A percentile compares a stretch with the other conserved stretches of the same genome.
Conservation (phyloP, 2,329 filamentous ascomycete genomes). For the Alternaria consortialis region DNA sequence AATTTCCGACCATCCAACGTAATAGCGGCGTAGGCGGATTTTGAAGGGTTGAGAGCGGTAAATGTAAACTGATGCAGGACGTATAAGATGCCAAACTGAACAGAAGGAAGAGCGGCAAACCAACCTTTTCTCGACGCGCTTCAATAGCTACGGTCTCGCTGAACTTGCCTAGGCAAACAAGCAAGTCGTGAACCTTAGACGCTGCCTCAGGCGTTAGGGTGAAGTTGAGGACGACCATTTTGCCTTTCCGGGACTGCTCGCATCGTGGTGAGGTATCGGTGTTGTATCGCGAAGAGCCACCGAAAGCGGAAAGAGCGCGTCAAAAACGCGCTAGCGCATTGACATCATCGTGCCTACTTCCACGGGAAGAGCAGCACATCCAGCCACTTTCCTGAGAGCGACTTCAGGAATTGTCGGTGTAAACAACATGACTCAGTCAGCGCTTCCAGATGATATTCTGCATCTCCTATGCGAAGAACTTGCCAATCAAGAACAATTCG, state of each 20-base stretch:
- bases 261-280: conserved; percentile 17
- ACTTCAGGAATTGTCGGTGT: not conserved
- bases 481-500: conserved; percentile 64
- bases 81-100: conserved; percentile 28
- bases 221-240: conserved; percentile 68
- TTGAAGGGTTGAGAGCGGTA: conserved; percentile 80
- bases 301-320: conserved; percentile 27
- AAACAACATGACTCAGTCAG: conserved; percentile 35
- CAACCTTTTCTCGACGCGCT: conserved; percentile 72
- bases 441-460: conserved; percentile 67
- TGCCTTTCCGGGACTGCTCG: conserved; percentile 17
- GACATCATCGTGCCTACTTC: conserved; percentile 23
- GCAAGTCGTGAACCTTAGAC: conserved; percentile 73
- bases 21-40: conserved; percentile 80
- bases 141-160: conserved; percentile 81
- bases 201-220: conserved; percentile 78
- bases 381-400: not conserved
- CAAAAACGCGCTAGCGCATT: conserved; percentile 33
- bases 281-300: conserved; percentile 3
- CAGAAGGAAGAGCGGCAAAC: conserved; percentile 26
- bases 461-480: conserved; percentile 69
- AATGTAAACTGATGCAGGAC: conserved; percentile 65
- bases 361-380: not conserved
- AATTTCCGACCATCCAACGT: conserved; percentile 72
- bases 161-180: conserved; percentile 80